These are phyloP conservation scores for Ambrosiella cleistominuta DNA, from an alignment of 2,329 filamentous ascomycete genomes.

Conservation along the genomic window DNA sequence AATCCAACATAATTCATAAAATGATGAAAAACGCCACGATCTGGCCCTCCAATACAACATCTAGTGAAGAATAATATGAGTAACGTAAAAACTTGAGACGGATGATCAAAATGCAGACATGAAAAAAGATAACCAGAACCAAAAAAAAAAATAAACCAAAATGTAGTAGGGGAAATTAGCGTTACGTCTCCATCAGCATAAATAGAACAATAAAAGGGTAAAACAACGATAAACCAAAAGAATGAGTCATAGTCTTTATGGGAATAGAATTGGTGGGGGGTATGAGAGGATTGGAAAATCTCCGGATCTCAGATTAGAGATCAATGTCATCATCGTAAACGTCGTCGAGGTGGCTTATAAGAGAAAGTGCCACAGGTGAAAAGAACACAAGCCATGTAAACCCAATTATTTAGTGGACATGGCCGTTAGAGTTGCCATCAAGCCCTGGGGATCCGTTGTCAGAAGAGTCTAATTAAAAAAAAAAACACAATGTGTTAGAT, in stretches of 20 bases:
- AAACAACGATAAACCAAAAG: background rate
- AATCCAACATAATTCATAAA: constrained; percentile 12
- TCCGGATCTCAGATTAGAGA: background rate
- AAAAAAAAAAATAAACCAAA: background rate
- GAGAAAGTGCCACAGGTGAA: too few species aligned
- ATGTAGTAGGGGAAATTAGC: constrained; percentile 3
- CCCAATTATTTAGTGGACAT: too few species aligned
- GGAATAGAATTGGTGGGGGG: background rate
- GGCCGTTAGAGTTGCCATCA: too few species aligned
- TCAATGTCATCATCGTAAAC: constrained; percentile 12
- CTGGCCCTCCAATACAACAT: background rate
- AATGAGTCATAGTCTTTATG: background rate
- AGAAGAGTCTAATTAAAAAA: too few species aligned
- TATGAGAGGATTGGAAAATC: background rate
- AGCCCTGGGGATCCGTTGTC: too few species aligned
- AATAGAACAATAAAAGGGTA: constrained; percentile 6
- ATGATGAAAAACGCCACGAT: constrained; percentile 5
- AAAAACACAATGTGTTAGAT: too few species aligned
- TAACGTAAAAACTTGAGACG: background rate
- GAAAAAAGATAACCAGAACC: constrained; percentile 7
- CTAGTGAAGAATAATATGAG: background rate
- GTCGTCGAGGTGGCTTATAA: constrained; percentile 3
- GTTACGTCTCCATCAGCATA: constrained; percentile 9
- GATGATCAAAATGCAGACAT: background rate
- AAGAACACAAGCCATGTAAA: too few species aligned